Evolutionary conservation across 371 early-diverging fungal species (phyloP).

Genomic region (Batkoa obscura): DNA sequence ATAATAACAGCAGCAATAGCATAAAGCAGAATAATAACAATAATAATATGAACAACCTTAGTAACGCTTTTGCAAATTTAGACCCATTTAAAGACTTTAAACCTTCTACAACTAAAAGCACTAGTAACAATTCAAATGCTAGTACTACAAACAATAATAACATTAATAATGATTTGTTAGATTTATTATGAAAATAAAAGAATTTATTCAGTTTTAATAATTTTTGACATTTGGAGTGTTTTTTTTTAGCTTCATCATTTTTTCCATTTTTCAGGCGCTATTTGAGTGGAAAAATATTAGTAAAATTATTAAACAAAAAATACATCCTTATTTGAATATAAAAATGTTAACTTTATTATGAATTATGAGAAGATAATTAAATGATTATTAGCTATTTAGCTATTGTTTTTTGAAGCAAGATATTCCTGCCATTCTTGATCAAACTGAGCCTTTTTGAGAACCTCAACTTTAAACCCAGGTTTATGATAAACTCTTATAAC

Average conservation of each 20-base stretch:
- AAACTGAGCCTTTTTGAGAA: slow-evolving; percentile 10
- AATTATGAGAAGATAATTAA: too few species aligned
- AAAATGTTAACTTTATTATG: too few species aligned
- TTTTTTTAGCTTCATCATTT: too few species aligned
- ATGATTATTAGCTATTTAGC: too few species aligned
- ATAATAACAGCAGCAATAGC: too few species aligned
- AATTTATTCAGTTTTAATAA: too few species aligned
- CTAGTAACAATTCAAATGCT: not conserved
- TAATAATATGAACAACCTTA: not conserved
- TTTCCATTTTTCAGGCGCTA: too few species aligned
- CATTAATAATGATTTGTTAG: not conserved
- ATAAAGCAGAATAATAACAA: not conserved
- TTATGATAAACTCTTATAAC: slow-evolving; percentile 8
- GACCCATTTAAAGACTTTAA: not conserved
- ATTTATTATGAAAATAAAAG: not conserved
- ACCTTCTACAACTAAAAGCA: not conserved
- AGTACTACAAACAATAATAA: not conserved
- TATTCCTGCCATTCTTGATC: slow-evolving; percentile 13
- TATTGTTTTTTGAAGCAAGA: too few species aligned
- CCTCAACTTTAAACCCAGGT: slow-evolving; percentile 9
- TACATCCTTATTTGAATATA: too few species aligned
- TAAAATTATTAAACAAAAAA: too few species aligned
- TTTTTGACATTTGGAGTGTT: too few species aligned
- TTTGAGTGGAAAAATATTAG: too few species aligned
- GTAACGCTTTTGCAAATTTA: not conserved